Conservation (phyloP, 2,329 filamentous ascomycete genomes). For the Aspergillus ustus region DNA sequence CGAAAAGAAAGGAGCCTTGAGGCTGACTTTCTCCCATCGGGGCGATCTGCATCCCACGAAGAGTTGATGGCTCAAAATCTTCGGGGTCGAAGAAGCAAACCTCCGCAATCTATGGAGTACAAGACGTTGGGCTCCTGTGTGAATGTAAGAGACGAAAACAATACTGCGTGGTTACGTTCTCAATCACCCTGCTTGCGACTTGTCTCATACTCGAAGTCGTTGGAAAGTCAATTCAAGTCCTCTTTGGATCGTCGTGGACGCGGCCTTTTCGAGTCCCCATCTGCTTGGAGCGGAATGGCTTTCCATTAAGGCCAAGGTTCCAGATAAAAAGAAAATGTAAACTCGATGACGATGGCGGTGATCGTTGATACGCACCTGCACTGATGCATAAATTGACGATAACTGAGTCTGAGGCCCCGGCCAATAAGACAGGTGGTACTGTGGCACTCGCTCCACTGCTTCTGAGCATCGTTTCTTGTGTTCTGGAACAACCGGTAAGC, state of each 20-base stretch:
- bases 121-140: slow-evolving; percentile 7
- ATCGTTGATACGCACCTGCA: slow-evolving; percentile 11
- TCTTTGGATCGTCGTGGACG: slow-evolving; percentile 2
- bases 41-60: slow-evolving; percentile 13
- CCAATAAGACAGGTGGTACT: slow-evolving; percentile 2
- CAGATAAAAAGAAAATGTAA: slow-evolving; percentile 5
- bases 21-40: slow-evolving; percentile 3
- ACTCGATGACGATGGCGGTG: slow-evolving; percentile 9
- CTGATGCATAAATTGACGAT: slow-evolving; percentile 8
- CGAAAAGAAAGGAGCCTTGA: slow-evolving; percentile 6
- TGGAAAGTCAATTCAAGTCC: not conserved
- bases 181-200: slow-evolving; percentile 4
- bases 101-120: not conserved
- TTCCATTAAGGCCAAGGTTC: slow-evolving; percentile 7
- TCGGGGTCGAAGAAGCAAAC: slow-evolving; percentile 2
- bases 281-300: not conserved
- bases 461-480: slow-evolving; percentile 9
- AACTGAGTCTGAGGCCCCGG: not conserved
- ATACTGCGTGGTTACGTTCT: not conserved
- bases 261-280: slow-evolving; percentile 1
- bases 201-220: slow-evolving; percentile 1
- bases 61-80: not conserved
- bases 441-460: slow-evolving; percentile 5
- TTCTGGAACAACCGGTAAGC: slow-evolving; percentile 16
- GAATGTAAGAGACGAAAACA: slow-evolving; percentile 8